Conservation (phyloP, 495 filamentous ascomycete species). For the Glutinoglossum americanum region DNA sequence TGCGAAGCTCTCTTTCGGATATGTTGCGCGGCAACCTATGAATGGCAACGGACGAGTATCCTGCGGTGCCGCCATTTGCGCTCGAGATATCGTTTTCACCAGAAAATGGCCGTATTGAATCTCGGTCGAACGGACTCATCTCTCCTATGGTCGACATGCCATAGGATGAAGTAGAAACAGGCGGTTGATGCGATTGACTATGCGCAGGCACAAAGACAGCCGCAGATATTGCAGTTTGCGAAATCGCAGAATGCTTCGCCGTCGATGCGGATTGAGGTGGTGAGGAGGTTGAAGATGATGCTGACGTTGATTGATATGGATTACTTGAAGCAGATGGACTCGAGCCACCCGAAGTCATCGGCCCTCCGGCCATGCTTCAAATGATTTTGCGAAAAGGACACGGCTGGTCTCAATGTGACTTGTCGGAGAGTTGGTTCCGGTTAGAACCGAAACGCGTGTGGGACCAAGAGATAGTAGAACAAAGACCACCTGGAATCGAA, state of each 20-base stretch:
- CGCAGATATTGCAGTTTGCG: conserved; percentile 20
- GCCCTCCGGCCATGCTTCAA: conserved; percentile 2
- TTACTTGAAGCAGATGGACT: conserved; percentile 2
- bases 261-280: conserved; percentile 16
- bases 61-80: conserved; percentile 20
- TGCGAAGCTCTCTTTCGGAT: conserved; percentile 45
- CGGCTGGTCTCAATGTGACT: background rate
- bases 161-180: background rate
- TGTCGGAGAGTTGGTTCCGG: background rate
- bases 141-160: background rate
- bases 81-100: background rate
- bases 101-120: background rate
- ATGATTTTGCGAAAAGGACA: background rate
- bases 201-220: conserved; percentile 14
- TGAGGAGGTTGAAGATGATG: conserved; percentile 26
- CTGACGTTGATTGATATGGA: conserved; percentile 20
- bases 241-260: conserved; percentile 13
- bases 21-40: conserved; percentile 57
- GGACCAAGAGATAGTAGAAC: background rate
- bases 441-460: background rate
- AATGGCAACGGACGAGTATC: conserved; percentile 38
- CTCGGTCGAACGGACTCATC: conserved; percentile 1
- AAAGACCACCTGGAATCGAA: background rate
- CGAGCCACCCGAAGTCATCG: conserved; percentile 2
- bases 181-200: background rate